phyloP scores from a whole-genome alignment of 169 alveolate species.

The Plasmodium coatneyi region DNA sequence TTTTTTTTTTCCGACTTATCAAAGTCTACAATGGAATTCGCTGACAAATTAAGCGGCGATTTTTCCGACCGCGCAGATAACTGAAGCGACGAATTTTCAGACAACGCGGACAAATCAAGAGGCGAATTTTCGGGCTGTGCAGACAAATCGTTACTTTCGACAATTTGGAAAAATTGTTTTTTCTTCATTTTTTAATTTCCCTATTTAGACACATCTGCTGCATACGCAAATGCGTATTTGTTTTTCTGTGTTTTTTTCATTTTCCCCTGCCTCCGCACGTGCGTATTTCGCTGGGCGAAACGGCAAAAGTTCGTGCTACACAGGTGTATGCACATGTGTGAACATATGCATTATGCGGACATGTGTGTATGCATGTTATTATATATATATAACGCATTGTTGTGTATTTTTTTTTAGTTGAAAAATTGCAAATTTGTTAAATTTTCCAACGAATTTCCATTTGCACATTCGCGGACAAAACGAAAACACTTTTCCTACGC shows the following conservation, averaged over 20 bases:
- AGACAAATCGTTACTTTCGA: constrained; percentile 34
- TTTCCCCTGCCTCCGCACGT: not conserved
- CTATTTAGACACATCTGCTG: not conserved
- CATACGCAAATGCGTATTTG: not conserved
- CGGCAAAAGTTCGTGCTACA: not conserved
- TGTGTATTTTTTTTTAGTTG: not conserved
- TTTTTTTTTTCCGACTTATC: constrained; percentile 13
- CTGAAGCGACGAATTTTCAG: not conserved
- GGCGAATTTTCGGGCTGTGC: constrained; percentile 12
- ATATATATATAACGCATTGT: not conserved
- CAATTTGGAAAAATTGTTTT: constrained; percentile 59
- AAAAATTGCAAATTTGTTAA: not conserved
- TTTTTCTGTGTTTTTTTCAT: not conserved
- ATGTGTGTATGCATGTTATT: not conserved
- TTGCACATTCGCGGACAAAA: not conserved
- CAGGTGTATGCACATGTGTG: not conserved
- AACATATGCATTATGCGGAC: not conserved
- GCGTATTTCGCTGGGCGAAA: not conserved
- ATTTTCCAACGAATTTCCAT: not conserved
- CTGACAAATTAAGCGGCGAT: not conserved
- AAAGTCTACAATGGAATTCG: constrained; percentile 24
- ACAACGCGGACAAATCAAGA: not conserved
- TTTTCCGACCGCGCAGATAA: not conserved
- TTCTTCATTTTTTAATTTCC: constrained; percentile 55
- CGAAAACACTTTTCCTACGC: not conserved